These are phyloP conservation scores for Diaporthe australafricana DNA, from an alignment of 2,329 filamentous ascomycete genomes.

Conservation along the genomic window DNA sequence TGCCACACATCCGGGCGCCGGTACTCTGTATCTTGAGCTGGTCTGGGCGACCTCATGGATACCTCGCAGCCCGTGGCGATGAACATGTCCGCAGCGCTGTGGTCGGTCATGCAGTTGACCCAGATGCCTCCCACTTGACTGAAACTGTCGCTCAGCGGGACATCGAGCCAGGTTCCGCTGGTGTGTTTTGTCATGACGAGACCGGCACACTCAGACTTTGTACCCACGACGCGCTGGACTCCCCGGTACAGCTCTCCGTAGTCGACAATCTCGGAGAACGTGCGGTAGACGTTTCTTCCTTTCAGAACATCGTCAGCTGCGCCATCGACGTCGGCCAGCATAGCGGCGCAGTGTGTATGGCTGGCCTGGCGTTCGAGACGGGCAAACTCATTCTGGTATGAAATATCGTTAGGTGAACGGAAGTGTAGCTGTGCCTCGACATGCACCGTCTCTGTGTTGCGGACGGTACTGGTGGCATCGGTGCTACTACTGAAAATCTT, in stretches of 20 bases:
- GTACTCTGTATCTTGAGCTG: no score
- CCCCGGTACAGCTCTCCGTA: slow-evolving; percentile 48
- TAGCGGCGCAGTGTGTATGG: slow-evolving; percentile 43
- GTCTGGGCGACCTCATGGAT: slow-evolving; percentile 48
- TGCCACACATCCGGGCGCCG: slow-evolving; percentile 44
- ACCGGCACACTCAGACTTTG: slow-evolving; percentile 45
- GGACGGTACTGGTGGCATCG: neutral
- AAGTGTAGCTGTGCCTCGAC: neutral
- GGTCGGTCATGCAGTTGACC: slow-evolving; percentile 50
- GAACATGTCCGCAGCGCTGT: slow-evolving; percentile 43
- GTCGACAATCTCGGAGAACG: slow-evolving; percentile 50
- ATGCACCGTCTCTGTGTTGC: neutral
- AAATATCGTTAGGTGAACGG: neutral
- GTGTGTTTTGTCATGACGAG: slow-evolving; percentile 32
- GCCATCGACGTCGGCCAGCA: slow-evolving; percentile 19
- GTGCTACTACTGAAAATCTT: neutral
- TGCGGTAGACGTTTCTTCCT: slow-evolving; percentile 51
- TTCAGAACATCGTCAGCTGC: slow-evolving; percentile 50
- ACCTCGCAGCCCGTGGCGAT: slow-evolving; percentile 46
- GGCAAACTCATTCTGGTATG: slow-evolving; percentile 39
- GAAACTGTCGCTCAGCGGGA: slow-evolving; percentile 46
- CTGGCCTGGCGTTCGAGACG: slow-evolving; percentile 48
- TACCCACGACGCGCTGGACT: slow-evolving; percentile 46
- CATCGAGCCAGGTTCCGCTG: slow-evolving; percentile 42
- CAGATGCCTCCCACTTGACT: slow-evolving; percentile 51